Evolutionary conservation across 352 stramenopile genomes (phyloP), one percentile per base, ranked within the genome.

Genomic region (Peronospora farinosa): DNA sequence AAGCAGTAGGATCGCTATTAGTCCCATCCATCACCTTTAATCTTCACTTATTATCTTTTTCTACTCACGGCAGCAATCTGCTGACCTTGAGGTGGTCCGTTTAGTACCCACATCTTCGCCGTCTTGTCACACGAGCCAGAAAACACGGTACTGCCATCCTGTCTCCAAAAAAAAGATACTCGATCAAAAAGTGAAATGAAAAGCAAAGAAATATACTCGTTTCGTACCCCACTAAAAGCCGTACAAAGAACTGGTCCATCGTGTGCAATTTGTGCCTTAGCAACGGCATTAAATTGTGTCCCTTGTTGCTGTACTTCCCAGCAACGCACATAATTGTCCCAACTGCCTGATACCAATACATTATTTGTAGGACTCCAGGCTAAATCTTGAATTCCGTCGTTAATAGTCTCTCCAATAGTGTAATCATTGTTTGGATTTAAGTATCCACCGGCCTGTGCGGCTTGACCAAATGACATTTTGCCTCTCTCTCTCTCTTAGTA

Each of bases 221-320:
- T 31, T 47, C 77, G 53, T 47, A 91, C 80, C 35, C 76, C 65
- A 8, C 84, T 96, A 47, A 98, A 97, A 28, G 80, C 84, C 31
- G 86, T 95, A 59, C 90, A 92, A 2, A 98, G 75, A 21, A 97
- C 92, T 0, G 93, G 90, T 1, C 72, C 81, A n/a, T 95, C 80
- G 68, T 96, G 81, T 40, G 72, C 84, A 73, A 88, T 96, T 58
- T 88, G 72, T 17, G 84, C 84, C 64, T 90, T 86, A 36, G 78
- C 71, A 28, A 82, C 71, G 13, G 78, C 76, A 47, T 89, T 80
- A 60, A 92, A 84, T 60, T 86, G 70, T 27, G 60, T 69, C 31
- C 66, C 69, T 55, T 81, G 63, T 57, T 86, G 70, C 58, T 92
- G 76, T 31, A 92, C 76, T 52, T 92, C 78, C 81, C 81, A 92